Percentiles rank a stretch among this genome's conserved stretches.
Conservation (phyloP, 2,329 filamentous ascomycete species). For the Aspergillus brasiliensis region DNA sequence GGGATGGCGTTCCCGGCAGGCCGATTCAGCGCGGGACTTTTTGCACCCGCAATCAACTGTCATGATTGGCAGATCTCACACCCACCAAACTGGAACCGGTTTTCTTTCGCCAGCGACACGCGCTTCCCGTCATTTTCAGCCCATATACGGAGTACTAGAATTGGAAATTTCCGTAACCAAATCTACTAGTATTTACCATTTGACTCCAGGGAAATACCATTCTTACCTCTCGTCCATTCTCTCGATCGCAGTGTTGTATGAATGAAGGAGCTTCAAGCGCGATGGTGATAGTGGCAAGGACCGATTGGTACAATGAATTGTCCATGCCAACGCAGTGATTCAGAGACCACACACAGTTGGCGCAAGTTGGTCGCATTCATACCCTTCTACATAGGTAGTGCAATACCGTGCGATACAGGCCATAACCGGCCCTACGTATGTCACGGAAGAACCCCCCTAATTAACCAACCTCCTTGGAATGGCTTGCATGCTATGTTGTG, state of each 20-base stretch:
- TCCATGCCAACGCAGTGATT: not conserved
- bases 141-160: not conserved
- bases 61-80: slow-evolving; percentile 8
- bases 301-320: not conserved
- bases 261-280: too few relatives aligned
- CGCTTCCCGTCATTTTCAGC: not conserved
- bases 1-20: slow-evolving; percentile 5
- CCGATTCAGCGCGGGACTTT: slow-evolving; percentile 5
- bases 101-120: slow-evolving; percentile 3
- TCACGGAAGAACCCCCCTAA: slow-evolving; percentile 5
- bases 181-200: not conserved
- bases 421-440: not conserved
- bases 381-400: not conserved
- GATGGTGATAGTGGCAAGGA: not conserved
- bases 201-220: not conserved
- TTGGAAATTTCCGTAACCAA: not conserved
- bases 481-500: slow-evolving; percentile 16
- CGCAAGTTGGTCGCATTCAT: not conserved
- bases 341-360: not conserved
- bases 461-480: slow-evolving; percentile 12
- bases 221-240: not conserved
- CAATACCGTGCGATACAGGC: not conserved
- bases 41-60: not conserved
- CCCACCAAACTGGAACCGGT: slow-evolving; percentile 16
- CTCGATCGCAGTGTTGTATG: not conserved